Evolutionary conservation across 306 rosid genomes (phyloP), one percentile per base, ranked within the genome.

Genomic region (Datisca glomerata): DNA sequence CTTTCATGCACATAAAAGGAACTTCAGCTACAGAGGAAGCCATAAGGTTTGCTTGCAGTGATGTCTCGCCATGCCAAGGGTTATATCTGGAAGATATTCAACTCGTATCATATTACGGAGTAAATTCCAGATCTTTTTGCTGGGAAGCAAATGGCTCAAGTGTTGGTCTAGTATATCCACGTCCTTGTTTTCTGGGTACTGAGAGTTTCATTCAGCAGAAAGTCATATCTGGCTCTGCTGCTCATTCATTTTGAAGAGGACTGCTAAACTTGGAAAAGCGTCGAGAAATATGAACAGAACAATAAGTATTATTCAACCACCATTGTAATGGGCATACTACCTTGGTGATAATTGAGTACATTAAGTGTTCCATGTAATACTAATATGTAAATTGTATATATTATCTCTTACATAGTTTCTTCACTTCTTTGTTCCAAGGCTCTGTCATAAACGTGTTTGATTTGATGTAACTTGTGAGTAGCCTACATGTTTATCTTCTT

Each of bases 11-110:
- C 64, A 59, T 87, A 3, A 68, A 33, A 60, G 97, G 97, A 59
- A 87, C 83, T 55, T 76, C 94, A 50, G 85, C 85, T n/a, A 67
- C 89, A 3, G 72, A 72, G 45, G 66, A 74, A 60, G 85, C 89
- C 36, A 76, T 79, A 25, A 69, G 51, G 48, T 79, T 87, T 60
- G 64, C 69, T 24, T 87, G 97, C 71, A 87, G 97, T 33, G 78
- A 83, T 53, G 20, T 41, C 45, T 72, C 36, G 21, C 93, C 89
- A 1, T 87, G 97, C 34, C 75, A 72, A 69, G 64, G 65, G 13
- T 44, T 87, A 44, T 71, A 52, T 45, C 60, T 87, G 16, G 76
- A 87, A 66, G 75, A 87, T 10, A 42, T 83, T 64, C 59, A 50
- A 21, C 94, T 87, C 13, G 17, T 21, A 14, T 43, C 85, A 42